Conservation (phyloP, 1,284 basidiomycete genomes). For the Pseudozyma sp. region DNA sequence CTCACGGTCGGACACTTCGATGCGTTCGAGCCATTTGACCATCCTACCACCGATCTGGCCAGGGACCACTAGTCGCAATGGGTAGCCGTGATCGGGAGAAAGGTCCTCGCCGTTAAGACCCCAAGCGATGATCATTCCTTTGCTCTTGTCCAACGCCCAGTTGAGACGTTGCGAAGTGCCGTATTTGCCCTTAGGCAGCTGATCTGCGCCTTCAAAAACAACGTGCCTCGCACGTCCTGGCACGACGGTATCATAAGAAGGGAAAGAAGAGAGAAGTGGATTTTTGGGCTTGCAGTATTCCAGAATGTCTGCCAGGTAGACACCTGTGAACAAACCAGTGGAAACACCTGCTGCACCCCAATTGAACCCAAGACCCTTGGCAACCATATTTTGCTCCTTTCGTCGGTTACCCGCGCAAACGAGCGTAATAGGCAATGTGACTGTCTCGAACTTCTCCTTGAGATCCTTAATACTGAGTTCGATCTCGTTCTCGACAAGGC, state of each 20-base stretch:
- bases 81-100: conserved; percentile 78
- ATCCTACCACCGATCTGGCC: conserved; percentile 76
- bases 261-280: conserved; percentile 55
- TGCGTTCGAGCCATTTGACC: conserved; percentile 75
- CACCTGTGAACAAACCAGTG: conserved; percentile 78
- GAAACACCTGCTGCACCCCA: conserved; percentile 74
- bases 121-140: conserved; percentile 77
- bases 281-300: conserved; percentile 72
- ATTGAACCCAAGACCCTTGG: conserved; percentile 73
- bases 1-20: conserved; percentile 74
- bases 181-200: conserved; percentile 77
- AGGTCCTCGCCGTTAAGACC: conserved; percentile 73
- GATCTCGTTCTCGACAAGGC: conserved; percentile 63
- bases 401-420: conserved; percentile 79
- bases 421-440: conserved; percentile 77
- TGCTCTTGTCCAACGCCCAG: conserved; percentile 73
- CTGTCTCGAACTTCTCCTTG: conserved; percentile 72
- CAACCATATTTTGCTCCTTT: conserved; percentile 79
- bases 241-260: conserved; percentile 58
- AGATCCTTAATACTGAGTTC: conserved; percentile 69
- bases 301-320: conserved; percentile 76
- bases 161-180: conserved; percentile 75
- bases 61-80: conserved; percentile 76
- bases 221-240: conserved; percentile 73
- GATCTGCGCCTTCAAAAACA: conserved; percentile 77